Conservation (phyloP, 2,329 filamentous ascomycete species). For the Fusarium solani-melongenae region DNA sequence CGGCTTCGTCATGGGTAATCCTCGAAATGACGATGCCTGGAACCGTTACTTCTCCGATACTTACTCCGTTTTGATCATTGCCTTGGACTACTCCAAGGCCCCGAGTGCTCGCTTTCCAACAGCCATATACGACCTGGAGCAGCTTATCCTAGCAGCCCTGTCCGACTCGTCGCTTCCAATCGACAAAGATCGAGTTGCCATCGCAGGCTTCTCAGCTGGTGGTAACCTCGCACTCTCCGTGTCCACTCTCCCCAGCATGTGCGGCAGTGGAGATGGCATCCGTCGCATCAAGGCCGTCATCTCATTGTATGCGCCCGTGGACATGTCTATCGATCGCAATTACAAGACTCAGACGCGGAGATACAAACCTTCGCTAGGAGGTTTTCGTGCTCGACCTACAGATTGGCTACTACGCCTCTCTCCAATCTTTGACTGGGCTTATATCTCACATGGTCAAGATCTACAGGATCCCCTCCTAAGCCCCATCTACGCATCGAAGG, state of each 20-base stretch:
- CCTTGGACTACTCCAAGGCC: constrained; percentile 22
- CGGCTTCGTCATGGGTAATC: constrained; percentile 17
- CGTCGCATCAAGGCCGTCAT: constrained; percentile 9
- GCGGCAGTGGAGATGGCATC: constrained; percentile 17
- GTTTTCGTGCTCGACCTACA: neutral
- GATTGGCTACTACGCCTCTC: constrained; percentile 11
- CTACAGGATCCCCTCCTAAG: constrained; percentile 13
- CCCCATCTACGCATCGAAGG: constrained; percentile 9
- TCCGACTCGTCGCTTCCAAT: constrained; percentile 3
- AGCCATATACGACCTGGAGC: constrained; percentile 17
- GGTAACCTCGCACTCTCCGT: constrained; percentile 19
- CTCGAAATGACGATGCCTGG: constrained; percentile 15
- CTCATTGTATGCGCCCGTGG: constrained; percentile 6
- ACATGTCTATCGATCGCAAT: constrained; percentile 6
- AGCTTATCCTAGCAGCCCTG: constrained; percentile 9
- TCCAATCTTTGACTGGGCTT: constrained; percentile 21
- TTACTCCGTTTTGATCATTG: constrained; percentile 13
- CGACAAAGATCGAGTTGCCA: constrained; percentile 9
- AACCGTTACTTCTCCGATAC: constrained; percentile 21
- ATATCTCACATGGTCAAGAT: constrained; percentile 3
- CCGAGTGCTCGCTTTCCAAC: constrained; percentile 8
- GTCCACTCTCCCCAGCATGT: constrained; percentile 16
- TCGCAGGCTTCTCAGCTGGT: constrained; percentile 17
- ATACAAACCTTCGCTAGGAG: constrained; percentile 14
- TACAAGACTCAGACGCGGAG: constrained; percentile 14